Percentiles rank a stretch among this genome's conserved stretches.
Evolutionary conservation across 352 stramenopile species (phyloP).

Genomic region (Halophytophthora polymorphica): DNA sequence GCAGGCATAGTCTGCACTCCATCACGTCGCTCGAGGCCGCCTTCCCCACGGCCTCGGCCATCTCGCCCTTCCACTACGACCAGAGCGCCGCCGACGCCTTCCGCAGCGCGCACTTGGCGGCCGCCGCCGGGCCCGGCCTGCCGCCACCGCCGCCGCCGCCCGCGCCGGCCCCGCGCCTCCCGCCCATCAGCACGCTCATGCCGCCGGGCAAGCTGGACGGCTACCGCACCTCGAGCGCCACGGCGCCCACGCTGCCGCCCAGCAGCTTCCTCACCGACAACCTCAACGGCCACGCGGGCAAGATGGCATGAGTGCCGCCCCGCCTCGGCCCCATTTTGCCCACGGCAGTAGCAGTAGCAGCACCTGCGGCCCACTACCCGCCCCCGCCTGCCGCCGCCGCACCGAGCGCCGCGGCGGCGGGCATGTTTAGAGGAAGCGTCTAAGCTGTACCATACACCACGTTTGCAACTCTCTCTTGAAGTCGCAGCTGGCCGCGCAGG

Average conservation of each 20-base stretch:
- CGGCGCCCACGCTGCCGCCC: conserved; percentile 38
- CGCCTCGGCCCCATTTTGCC: too few species aligned
- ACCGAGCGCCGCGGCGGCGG: too few species aligned
- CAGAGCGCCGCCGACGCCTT: conserved; percentile 34
- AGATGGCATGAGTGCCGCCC: conserved; percentile 63
- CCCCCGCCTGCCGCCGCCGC: too few species aligned
- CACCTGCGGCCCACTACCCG: too few species aligned
- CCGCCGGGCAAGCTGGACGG: conserved; percentile 61
- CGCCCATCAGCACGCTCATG: conserved; percentile 77
- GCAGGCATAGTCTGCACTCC: conserved; percentile 35
- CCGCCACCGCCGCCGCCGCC: conserved; percentile 10
- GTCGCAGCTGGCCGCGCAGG: too few species aligned
- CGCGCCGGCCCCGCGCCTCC: conserved; percentile 37
- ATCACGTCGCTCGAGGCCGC: conserved; percentile 40
- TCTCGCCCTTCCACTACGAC: conserved; percentile 31
- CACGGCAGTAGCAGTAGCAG: too few species aligned
- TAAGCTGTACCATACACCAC: too few species aligned
- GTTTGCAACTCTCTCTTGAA: too few species aligned
- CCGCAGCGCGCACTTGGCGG: conserved; percentile 27
- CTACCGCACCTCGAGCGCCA: conserved; percentile 42
- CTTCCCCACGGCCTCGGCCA: conserved; percentile 26
- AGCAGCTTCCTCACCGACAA: conserved; percentile 52
- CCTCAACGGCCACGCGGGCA: conserved; percentile 40
- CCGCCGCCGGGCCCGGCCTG: conserved; percentile 10
- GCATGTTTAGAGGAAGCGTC: too few species aligned